These are phyloP conservation scores for Dicorynia guianensis DNA, from an alignment of 306 rosid genomes.

Conservation along the genomic window DNA sequence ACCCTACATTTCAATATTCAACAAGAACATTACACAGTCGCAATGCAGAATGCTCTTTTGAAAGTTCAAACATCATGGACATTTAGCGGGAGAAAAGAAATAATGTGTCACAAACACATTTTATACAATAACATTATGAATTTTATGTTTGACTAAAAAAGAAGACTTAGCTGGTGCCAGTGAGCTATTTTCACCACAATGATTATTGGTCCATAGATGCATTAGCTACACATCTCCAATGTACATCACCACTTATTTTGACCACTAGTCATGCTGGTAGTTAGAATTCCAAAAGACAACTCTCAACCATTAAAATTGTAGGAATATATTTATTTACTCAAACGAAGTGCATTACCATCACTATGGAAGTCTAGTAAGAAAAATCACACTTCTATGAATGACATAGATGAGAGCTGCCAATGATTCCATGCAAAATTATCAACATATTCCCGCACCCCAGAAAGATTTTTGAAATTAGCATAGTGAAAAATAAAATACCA, in stretches of 20 bases:
- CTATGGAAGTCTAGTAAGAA: background rate
- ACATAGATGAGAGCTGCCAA: background rate
- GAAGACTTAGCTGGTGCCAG: background rate
- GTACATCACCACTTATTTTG: background rate
- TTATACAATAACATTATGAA: background rate
- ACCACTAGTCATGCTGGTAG: background rate
- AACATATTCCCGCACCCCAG: background rate
- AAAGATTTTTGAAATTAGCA: background rate
- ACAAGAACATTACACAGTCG: conserved; percentile 2
- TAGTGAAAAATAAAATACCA: background rate
- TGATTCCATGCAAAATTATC: background rate
- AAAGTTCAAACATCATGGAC: background rate
- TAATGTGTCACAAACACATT: background rate
- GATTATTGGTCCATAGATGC: background rate
- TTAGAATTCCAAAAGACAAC: background rate
- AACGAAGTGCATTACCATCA: background rate
- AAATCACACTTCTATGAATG: background rate
- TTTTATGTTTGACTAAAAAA: background rate
- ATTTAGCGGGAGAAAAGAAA: background rate
- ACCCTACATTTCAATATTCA: conserved; percentile 2
- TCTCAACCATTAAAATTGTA: background rate
- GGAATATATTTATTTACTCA: background rate
- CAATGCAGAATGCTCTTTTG: conserved; percentile 1
- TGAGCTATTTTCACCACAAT: background rate
- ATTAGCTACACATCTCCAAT: conserved; percentile 4